Evolutionary conservation across 2,329 filamentous ascomycete species (phyloP), one percentile per base, ranked within the genome.

Genomic region (Botrytis pseudocinerea): DNA sequence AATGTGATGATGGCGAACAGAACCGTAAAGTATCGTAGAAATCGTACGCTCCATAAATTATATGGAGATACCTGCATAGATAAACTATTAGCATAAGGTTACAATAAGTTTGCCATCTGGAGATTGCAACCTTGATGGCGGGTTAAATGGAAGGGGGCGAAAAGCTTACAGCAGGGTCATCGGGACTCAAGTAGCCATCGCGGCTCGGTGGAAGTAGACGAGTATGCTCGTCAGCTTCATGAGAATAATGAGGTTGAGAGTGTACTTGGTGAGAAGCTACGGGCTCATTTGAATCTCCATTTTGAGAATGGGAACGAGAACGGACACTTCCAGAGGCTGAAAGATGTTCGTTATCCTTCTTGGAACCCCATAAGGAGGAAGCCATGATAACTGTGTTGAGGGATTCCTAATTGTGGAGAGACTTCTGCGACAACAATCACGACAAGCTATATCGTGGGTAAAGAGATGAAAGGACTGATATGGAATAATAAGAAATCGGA

Each of bases 11-110:
- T 69, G 20, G 95, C 85, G 80, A 98, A 93, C 54, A 93, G 78
- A 72, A 97, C 85, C 8, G 94, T 95, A 74, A 96, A 82, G 80
- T 91, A 93, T 80, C 94, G 90, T 71, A 96, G 85, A 64, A 92
- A 88, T 28, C 96, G 91, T 68, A 99, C 92, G 74, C 90, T 93
- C 92, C 94, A 97, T 54, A 98, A 88, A 79, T 99, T 99, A 84
- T 98, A 98, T 0, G 96, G 96, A 4, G 94, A 93, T 38, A 93
- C 91, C 80, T 82, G 59, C n/a, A 16, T 44, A 28, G 8, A 22
- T 20, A 28, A 32, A 63, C 14, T 35, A 65, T 64, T 62, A 51
- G 20, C 16, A 42, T 42, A 38, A 57, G 25, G 6, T 42, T 28
- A 40, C n/a, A 20, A 54, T 68, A 4, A 32, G 16, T 9, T 6